Evolutionary conservation across 2,329 filamentous ascomycete genomes (phyloP).

Genomic region (Ascochyta viciae-villosae): DNA sequence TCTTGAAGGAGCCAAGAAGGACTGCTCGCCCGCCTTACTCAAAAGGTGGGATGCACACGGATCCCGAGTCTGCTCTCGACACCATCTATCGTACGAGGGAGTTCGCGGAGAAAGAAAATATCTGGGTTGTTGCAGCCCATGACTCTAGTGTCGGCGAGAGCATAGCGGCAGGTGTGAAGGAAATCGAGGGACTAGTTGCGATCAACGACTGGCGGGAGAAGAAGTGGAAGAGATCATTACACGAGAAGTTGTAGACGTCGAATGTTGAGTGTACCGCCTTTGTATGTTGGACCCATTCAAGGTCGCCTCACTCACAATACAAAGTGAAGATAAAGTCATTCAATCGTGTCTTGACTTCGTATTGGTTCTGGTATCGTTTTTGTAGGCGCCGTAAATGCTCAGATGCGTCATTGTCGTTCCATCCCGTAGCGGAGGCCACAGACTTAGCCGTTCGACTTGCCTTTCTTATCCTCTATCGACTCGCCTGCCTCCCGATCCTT

Average conservation of each 20-base stretch:
- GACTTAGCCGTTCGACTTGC: slow-evolving; percentile 33
- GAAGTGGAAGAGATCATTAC: slow-evolving; percentile 34
- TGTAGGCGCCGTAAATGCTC: slow-evolving; percentile 5
- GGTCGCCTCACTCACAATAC: background rate
- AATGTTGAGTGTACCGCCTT: background rate
- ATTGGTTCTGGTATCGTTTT: slow-evolving; percentile 14
- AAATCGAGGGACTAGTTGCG: slow-evolving; percentile 33
- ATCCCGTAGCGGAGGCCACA: background rate
- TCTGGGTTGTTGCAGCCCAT: slow-evolving; percentile 44
- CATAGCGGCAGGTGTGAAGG: slow-evolving; percentile 28
- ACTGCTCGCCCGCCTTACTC: slow-evolving; percentile 41
- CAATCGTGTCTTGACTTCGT: background rate
- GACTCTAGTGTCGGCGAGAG: slow-evolving; percentile 37
- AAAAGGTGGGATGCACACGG: slow-evolving; percentile 38
- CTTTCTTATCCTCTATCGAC: slow-evolving; percentile 53
- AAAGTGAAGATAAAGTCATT: background rate
- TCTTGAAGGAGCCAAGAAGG: slow-evolving; percentile 36
- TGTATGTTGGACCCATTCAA: background rate
- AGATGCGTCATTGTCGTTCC: background rate
- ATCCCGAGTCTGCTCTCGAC: slow-evolving; percentile 37
- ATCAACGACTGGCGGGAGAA: slow-evolving; percentile 36
- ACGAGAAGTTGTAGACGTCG: slow-evolving; percentile 6
- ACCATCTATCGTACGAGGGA: slow-evolving; percentile 34
- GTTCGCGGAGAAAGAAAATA: slow-evolving; percentile 30
- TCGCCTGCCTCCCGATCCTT: slow-evolving; percentile 77